phyloP scores from a whole-genome alignment of 495 filamentous ascomycete genomes.

The Lineolata rhizophorae region DNA sequence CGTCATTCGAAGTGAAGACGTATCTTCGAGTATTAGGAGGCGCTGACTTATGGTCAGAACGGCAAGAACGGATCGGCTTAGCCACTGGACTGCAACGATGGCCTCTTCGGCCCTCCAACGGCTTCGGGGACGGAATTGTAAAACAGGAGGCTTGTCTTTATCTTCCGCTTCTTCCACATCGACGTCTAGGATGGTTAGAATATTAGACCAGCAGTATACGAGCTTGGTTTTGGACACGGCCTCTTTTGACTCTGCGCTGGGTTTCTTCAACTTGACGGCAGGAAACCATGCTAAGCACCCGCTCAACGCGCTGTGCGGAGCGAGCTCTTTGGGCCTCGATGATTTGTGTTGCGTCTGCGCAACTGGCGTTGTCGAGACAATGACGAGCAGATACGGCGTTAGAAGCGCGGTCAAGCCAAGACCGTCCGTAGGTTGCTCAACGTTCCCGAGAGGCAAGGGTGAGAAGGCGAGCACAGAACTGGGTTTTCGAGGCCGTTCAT shows the following conservation, averaged over 20 bases:
- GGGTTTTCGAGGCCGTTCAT: conserved; percentile 51
- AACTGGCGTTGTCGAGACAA: conserved; percentile 88
- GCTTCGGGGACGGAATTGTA: conserved; percentile 64
- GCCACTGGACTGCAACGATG: conserved; percentile 92
- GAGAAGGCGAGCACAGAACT: conserved; percentile 90
- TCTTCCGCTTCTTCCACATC: conserved; percentile 44
- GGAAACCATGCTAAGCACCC: conserved; percentile 96
- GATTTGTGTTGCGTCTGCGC: conserved; percentile 93
- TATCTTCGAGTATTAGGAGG: conserved; percentile 79
- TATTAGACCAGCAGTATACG: conserved; percentile 96
- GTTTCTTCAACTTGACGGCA: conserved; percentile 70
- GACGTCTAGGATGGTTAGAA: conserved; percentile 78
- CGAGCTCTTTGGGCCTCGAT: conserved; percentile 69
- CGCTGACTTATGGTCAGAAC: conserved; percentile 85
- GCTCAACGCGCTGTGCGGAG: conserved; percentile 72
- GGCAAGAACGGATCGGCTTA: conserved; percentile 79
- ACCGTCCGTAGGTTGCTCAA: conserved; percentile 66
- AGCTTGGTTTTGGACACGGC: conserved; percentile 55
- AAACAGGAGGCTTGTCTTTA: conserved; percentile 42
- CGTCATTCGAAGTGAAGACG: conserved; percentile 64
- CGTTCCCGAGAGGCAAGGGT: conserved; percentile 74
- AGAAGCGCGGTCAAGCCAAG: conserved; percentile 89
- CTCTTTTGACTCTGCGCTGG: conserved; percentile 27
- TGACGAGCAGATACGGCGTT: conserved; percentile 84
- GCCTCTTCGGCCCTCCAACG: conserved; percentile 88